Conservation (phyloP, 768 basidiomycete species). For the Lactarius akahatsu region DNA sequence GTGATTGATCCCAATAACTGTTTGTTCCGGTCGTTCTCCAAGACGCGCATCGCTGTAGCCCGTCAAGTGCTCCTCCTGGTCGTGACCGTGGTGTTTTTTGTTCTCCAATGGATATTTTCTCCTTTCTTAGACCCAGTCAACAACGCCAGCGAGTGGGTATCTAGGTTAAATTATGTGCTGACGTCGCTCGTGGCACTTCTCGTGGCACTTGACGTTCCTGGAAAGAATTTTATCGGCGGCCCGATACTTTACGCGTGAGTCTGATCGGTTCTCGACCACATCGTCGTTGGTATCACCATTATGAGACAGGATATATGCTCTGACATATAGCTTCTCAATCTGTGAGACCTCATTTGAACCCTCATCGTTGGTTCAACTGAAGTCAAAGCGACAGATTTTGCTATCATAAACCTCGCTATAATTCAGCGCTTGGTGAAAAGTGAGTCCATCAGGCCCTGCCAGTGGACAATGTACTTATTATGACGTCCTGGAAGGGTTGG, state of each 20-base stretch:
- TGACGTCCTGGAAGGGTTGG: slow-evolving; percentile 43
- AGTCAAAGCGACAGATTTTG: slow-evolving; percentile 52
- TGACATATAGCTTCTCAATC: slow-evolving; percentile 67
- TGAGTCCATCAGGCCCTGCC: slow-evolving; percentile 37
- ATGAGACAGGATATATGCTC: slow-evolving; percentile 43
- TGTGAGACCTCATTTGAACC: slow-evolving; percentile 43
- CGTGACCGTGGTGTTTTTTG: slow-evolving; percentile 58
- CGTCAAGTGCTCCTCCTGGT: slow-evolving; percentile 62
- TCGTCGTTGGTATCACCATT: background rate
- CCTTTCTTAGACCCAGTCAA: slow-evolving; percentile 70
- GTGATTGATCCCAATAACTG: slow-evolving; percentile 72
- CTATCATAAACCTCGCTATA: slow-evolving; percentile 51
- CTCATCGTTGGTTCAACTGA: slow-evolving; percentile 22
- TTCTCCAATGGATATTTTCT: slow-evolving; percentile 55
- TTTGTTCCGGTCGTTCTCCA: slow-evolving; percentile 56
- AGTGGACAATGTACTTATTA: background rate
- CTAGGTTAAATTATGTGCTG: slow-evolving; percentile 65
- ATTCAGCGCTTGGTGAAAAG: slow-evolving; percentile 61
- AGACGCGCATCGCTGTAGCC: slow-evolving; percentile 51
- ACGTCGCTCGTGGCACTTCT: slow-evolving; percentile 63
- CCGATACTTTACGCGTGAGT: slow-evolving; percentile 65
- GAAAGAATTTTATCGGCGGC: slow-evolving; percentile 54
- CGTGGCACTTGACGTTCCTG: slow-evolving; percentile 59
- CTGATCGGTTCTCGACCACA: background rate
- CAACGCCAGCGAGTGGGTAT: slow-evolving; percentile 76